Evolutionary conservation across 2,329 filamentous ascomycete genomes (phyloP).

Genomic region (Fusarium tanahbumbuense): DNA sequence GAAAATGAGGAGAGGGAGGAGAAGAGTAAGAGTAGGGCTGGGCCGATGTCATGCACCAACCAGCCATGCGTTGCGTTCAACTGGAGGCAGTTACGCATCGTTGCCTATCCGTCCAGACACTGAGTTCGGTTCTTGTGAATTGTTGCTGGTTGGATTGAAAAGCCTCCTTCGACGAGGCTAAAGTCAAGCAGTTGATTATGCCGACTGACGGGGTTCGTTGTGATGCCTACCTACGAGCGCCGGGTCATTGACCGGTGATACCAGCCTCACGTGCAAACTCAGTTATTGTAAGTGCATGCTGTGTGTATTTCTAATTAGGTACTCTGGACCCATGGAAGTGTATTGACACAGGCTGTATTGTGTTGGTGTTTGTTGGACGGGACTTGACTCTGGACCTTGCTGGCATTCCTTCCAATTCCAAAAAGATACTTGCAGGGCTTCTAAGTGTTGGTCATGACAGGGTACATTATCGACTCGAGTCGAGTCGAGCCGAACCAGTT

Average conservation of each 20-base stretch:
- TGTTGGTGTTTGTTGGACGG: not conserved
- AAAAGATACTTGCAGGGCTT: not conserved
- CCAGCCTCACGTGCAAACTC: not conserved
- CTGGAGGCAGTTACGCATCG: slow-evolving; percentile 4
- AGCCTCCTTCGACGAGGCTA: slow-evolving; percentile 14
- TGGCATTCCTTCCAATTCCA: slow-evolving; percentile 9
- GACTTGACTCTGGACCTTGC: slow-evolving; percentile 7
- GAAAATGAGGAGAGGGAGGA: not conserved
- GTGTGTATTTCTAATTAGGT: not conserved
- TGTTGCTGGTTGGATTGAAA: slow-evolving; percentile 9
- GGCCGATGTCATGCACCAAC: not conserved
- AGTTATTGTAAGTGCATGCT: not conserved
- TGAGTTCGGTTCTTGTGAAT: slow-evolving; percentile 2
- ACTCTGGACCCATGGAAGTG: not conserved
- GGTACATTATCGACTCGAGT: not conserved
- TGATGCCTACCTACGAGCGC: not conserved
- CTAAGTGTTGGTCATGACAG: not conserved
- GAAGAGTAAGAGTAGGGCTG: not conserved
- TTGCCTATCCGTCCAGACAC: not conserved
- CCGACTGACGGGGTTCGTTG: slow-evolving; percentile 11
- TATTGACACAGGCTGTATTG: not conserved
- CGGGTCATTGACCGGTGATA: not conserved
- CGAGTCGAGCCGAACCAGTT: not conserved
- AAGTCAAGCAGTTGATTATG: slow-evolving; percentile 26
- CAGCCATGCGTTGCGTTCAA: not conserved